A percentile compares a stretch with the other conserved stretches of the same genome.
These are phyloP conservation scores for Cyclanthera cordifolia DNA, from an alignment of 306 rosid genomes.

Conservation along the genomic window DNA sequence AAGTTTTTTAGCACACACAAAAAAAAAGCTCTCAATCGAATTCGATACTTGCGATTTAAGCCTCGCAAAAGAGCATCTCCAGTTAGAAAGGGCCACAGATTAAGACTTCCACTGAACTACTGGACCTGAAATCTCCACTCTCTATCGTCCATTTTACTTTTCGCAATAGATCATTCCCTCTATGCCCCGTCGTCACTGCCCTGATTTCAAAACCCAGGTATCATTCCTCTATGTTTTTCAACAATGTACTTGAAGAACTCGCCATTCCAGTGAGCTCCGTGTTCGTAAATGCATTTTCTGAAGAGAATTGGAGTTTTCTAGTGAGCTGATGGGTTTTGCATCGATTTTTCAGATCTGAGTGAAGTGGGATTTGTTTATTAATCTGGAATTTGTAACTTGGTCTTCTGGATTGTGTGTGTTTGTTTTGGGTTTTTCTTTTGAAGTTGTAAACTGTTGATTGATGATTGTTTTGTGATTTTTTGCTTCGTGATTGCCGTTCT, in stretches of 20 bases:
- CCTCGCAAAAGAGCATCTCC: conserved; percentile 2
- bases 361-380: background rate
- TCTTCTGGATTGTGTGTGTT: background rate
- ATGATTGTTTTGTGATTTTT: background rate
- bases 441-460: background rate
- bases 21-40: background rate
- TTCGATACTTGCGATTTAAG: conserved; percentile 12
- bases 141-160: background rate
- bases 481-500: background rate
- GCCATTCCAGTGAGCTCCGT: background rate
- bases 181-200: background rate
- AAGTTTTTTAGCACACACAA: background rate
- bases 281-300: background rate
- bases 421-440: background rate
- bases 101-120: conserved; percentile 6
- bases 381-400: background rate
- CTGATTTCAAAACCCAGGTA: conserved; percentile 3
- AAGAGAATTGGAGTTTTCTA: background rate
- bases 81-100: conserved; percentile 4
- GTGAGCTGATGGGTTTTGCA: background rate
- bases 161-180: background rate
- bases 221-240: background rate
- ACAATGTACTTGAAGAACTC: conserved; percentile 4
- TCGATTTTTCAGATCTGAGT: conserved; percentile 19
- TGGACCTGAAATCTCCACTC: conserved; percentile 5